A percentile compares a stretch with the other conserved stretches of the same genome.
phyloP scores from a whole-genome alignment of 495 filamentous ascomycete genomes.

The Neurospora sp. region DNA sequence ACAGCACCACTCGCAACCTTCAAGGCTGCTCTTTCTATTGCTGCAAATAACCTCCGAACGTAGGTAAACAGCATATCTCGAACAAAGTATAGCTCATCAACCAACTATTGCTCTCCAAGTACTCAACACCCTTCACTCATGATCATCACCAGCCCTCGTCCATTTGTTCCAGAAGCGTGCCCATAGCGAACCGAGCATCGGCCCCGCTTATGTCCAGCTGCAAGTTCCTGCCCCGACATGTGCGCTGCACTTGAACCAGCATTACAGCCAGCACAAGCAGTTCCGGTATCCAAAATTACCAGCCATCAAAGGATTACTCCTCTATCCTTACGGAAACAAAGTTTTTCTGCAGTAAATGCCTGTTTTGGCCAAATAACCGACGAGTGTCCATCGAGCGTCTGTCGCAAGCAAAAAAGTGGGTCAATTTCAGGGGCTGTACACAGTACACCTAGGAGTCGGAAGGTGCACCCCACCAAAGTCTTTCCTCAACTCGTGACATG shows the following conservation, averaged over 20 bases:
- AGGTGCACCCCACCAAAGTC: not conserved
- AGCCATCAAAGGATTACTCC: rapidly evolving
- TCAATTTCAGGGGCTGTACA: not conserved
- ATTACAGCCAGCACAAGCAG: not conserved
- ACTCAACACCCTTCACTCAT: no score
- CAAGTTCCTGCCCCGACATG: not conserved
- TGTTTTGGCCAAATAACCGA: not conserved
- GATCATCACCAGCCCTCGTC: no score
- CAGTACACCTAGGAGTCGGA: not conserved
- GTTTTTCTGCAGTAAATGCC: rapidly evolving
- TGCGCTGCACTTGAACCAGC: not conserved
- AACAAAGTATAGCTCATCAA: no score
- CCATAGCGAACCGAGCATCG: not conserved
- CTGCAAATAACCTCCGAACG: no score
- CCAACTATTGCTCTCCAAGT: no score
- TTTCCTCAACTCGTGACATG: not conserved
- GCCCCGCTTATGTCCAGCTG: not conserved
- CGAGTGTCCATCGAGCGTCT: not conserved
- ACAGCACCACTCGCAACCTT: no score
- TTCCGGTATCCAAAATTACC: not conserved
- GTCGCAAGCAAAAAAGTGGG: not conserved
- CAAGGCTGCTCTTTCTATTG: no score
- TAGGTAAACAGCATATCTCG: no score
- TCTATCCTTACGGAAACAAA: not conserved
- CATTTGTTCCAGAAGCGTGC: no score